Percentiles rank a stretch among this genome's conserved stretches.
These are phyloP conservation scores for Musa acuminata DNA, from an alignment of 176 grass and related monocot genomes.

Conservation along the genomic window DNA sequence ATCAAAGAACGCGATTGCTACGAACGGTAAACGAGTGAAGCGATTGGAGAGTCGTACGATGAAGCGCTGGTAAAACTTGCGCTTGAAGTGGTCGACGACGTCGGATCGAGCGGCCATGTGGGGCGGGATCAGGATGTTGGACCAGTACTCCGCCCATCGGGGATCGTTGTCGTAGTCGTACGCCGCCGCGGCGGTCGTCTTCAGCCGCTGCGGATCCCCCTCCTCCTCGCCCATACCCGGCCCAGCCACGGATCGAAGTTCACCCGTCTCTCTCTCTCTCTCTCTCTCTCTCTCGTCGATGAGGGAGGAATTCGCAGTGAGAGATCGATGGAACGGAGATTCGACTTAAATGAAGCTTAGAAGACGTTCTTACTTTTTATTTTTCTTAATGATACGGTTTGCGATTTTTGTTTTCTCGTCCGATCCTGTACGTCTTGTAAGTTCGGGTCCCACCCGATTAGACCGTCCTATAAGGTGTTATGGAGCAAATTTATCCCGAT, in stretches of 20 bases:
- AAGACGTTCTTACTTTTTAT: too few species aligned
- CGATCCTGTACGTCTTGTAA: too few species aligned
- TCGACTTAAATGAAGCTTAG: background rate
- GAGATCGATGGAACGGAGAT: background rate
- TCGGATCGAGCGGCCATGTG: slow-evolving; percentile 62
- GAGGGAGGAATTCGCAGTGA: background rate
- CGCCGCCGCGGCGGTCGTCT: slow-evolving; percentile 36
- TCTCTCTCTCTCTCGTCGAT: background rate
- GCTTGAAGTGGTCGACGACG: slow-evolving; percentile 56
- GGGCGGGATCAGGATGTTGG: slow-evolving; percentile 34
- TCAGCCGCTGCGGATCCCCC: slow-evolving; percentile 49
- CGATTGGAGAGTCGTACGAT: slow-evolving; percentile 19
- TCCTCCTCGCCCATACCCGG: slow-evolving; percentile 12
- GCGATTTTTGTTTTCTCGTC: too few species aligned
- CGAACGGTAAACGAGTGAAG: background rate
- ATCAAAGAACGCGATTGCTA: background rate
- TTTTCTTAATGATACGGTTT: too few species aligned
- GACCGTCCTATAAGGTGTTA: too few species aligned
- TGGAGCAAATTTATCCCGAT: too few species aligned
- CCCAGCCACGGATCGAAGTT: background rate
- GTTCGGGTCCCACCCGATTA: too few species aligned
- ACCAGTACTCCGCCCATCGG: slow-evolving; percentile 43
- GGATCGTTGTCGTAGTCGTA: slow-evolving; percentile 55
- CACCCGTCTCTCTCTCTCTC: slow-evolving; percentile 17
- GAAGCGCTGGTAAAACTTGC: slow-evolving; percentile 78